Base-by-base conservation (phyloP, 768 basidiomycete genomes). In the Lactarius quietus region DNA sequence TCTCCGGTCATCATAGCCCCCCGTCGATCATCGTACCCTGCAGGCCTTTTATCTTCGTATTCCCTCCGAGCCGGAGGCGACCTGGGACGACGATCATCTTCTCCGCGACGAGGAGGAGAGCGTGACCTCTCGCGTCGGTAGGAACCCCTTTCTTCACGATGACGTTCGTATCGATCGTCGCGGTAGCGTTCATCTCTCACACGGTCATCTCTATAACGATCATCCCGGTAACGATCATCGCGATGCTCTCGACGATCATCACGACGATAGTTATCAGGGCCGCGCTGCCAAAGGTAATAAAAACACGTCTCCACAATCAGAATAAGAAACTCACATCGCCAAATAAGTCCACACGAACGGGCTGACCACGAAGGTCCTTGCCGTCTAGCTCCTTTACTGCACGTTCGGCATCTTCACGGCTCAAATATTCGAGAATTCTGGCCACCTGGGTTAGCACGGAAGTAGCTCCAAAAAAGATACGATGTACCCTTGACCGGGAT, bases 21-120 rank as follows among this genome's bases (percentile, higher is more conserved):
- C 78, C 91, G 87, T 77, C 91, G 87, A 78, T 91, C 88, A 85
- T 92, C 91, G 86, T 92, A 90, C 86, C 89, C 90, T 87, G 89
- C 88, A 86, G 89, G 84, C 83, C 88, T 88, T 84, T 82, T 86
- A 79, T 92, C 89, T 81, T 92, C 89, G 78, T 80, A 80, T 73
- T 92, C 89, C 83, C 90, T 89, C 83, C 81, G 83, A 65, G 86
- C 83, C 70, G 89, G 87, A 75, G 90, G 87, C 80, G 89, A 90
- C 84, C 90, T 88, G 81, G 86, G 88, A 82, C 89, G 87, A 78
- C 89, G 89, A 72, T 90, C 90, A 65, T 86, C 86, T 65, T 84
- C 81, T 68, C 86, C 85, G 70, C 91, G 88, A 74, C 83, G 80
- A 51, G 76, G 75, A 73, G 92, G 90, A 59, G 93, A 94, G 74